phyloP scores from a whole-genome alignment of 108 stramenopile species.

The Hondaea fermentalgiana region DNA sequence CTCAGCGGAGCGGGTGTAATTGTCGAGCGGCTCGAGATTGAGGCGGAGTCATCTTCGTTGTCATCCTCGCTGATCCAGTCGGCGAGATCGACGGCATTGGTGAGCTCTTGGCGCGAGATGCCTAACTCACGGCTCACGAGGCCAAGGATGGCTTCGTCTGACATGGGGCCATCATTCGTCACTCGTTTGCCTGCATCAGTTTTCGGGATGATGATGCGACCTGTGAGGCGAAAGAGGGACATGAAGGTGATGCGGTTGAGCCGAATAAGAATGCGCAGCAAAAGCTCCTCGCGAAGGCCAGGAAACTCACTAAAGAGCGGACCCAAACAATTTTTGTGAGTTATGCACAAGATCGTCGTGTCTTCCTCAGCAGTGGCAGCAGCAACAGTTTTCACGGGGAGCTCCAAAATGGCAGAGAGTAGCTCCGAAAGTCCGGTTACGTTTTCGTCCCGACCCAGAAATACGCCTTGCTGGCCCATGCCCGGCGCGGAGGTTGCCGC shows the following conservation, averaged over 20 bases:
- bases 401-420: background rate
- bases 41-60: background rate
- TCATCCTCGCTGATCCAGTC: background rate
- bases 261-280: background rate
- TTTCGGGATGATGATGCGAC: background rate
- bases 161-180: background rate
- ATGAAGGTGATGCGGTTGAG: constrained; percentile 4
- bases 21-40: background rate
- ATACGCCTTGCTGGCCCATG: background rate
- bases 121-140: background rate
- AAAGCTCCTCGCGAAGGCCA: background rate
- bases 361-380: background rate
- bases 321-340: background rate
- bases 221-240: background rate
- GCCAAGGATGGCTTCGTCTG: background rate
- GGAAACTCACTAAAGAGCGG: background rate
- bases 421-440: background rate
- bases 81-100: background rate
- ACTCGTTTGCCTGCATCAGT: background rate
- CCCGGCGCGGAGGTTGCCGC: background rate
- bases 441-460: background rate
- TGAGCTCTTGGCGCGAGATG: background rate
- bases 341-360: background rate
- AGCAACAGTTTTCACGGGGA: background rate
- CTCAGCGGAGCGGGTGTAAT: background rate